Percentiles rank a stretch among this genome's conserved stretches.
Conservation (phyloP, 1,139 yeast species). For the Suhomyces coccinellae region DNA sequence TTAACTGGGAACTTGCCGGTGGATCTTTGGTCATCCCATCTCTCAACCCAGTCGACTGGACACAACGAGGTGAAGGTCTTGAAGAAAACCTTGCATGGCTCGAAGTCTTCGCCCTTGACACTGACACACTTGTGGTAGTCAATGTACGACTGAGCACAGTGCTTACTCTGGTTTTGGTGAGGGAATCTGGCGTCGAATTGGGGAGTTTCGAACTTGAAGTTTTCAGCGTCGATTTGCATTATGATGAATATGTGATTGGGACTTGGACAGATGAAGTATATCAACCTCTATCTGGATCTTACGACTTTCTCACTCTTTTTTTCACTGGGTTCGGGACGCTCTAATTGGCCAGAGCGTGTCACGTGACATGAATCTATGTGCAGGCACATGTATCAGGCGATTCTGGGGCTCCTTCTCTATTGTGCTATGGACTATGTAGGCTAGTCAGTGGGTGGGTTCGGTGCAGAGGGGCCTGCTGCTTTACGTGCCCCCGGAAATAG, state of each 20-base stretch:
- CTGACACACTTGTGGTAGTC: conserved; percentile 97
- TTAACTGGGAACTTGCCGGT: conserved; percentile 50
- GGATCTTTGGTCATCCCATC: conserved; percentile 94
- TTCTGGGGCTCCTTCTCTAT: not conserved
- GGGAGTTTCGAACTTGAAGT: conserved; percentile 68
- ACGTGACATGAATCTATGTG: conserved; percentile 6
- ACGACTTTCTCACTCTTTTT: conserved; percentile 14
- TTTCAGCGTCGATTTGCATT: conserved; percentile 50
- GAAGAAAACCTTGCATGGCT: conserved; percentile 94
- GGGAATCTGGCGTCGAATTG: conserved; percentile 95
- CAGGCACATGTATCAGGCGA: conserved; percentile 2
- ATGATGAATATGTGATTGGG: conserved; percentile 9
- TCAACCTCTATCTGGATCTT: conserved; percentile 11
- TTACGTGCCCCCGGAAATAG: not conserved
- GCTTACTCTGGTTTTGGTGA: conserved; percentile 94
- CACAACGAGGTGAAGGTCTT: conserved; percentile 88
- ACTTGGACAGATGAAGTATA: conserved; percentile 2
- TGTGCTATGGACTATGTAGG: not conserved
- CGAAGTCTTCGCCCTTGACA: conserved; percentile 97
- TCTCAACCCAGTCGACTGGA: conserved; percentile 90
- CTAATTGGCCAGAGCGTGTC: conserved; percentile 13
- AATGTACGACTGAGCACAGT: conserved; percentile 97
- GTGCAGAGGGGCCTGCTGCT: not conserved
- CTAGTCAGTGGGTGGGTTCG: not conserved
- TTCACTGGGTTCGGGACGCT: conserved; percentile 12